Base-by-base conservation (phyloP, 2,329 filamentous ascomycete species). In the Triangularia verruculosa region DNA sequence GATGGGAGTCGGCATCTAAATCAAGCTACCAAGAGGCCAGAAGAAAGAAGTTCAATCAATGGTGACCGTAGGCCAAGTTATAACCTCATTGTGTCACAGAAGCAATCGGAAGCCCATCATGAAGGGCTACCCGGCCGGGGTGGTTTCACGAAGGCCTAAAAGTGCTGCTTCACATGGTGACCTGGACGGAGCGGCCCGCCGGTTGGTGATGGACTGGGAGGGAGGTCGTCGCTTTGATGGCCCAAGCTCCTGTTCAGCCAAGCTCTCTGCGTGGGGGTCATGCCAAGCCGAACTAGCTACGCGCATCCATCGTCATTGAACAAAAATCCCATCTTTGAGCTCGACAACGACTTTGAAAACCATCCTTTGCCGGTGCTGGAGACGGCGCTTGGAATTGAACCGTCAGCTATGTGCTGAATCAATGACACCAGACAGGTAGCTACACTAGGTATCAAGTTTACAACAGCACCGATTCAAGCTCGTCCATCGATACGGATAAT, bases 1-100 rank as follows among this genome's bases (percentile, higher is more conserved):
- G 20, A 25, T 22, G 20, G 17, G 57, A 59, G 39, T 57, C 54
- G 39, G 54, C 54, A 57, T 28, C 17, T 57, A 57, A 57, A 57
- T 4, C 27, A 13, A 22, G n/a, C 15, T 17, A 6, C 34, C 3
- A 8, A 20, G 27, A n/a, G 9, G 28, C 4, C 22, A 28, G 4
- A 20, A 15, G 24, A 22, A 12, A 34, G 22, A 20, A 17, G 3
- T 7, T 3, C n/a, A 8, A 17, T 47, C n/a, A 20, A 20, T 47
- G n/a, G n/a, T 5, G n/a, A 9, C n/a, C 13, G n/a, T 8, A 11
- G 30, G 30, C 39, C 39, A 47, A 32, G 9, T 8, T n/a, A 47
- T n/a, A 47, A 17, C n/a, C 39, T 47, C 39, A 47, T 47, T 8
- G n/a, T 47, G 39, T 47, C 9, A 47, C 39, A 47, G 7, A 47